Conservation (phyloP, 148 eudicot genomes). For the Camellia granthamiana region DNA sequence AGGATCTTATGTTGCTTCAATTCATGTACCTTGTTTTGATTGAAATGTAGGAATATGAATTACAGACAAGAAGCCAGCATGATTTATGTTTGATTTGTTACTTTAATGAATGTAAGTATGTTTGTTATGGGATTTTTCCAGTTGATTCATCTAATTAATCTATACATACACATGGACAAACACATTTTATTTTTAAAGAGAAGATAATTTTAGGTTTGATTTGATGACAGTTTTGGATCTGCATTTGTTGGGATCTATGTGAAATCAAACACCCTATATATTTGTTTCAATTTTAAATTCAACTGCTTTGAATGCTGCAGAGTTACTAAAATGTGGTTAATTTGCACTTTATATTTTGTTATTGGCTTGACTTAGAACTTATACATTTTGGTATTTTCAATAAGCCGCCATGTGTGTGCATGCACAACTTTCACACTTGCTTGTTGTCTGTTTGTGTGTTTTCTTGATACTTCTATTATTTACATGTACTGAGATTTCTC, state of each 20-base stretch:
- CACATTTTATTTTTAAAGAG: neutral
- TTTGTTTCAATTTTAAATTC: neutral
- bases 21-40: neutral
- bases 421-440: too few species aligned
- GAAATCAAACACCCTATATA: neutral
- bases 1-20: neutral
- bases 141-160: too few species aligned
- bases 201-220: neutral
- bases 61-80: neutral
- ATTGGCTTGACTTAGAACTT: neutral
- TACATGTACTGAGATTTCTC: too few species aligned
- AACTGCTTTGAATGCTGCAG: slow-evolving; percentile 2
- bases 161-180: neutral
- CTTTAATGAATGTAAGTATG: neutral
- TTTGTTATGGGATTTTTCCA: neutral
- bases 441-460: too few species aligned
- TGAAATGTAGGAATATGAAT: neutral
- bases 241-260: neutral
- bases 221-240: neutral
- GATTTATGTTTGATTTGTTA: neutral
- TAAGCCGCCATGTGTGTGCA: neutral
- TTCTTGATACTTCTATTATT: too few species aligned
- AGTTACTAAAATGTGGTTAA: neutral
- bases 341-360: neutral
- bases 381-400: neutral